Percentiles rank a stretch among this genome's conserved stretches.
These are phyloP conservation scores for Schwanniomyces etchellsii DNA, from an alignment of 1,139 yeast genomes.

Conservation along the genomic window DNA sequence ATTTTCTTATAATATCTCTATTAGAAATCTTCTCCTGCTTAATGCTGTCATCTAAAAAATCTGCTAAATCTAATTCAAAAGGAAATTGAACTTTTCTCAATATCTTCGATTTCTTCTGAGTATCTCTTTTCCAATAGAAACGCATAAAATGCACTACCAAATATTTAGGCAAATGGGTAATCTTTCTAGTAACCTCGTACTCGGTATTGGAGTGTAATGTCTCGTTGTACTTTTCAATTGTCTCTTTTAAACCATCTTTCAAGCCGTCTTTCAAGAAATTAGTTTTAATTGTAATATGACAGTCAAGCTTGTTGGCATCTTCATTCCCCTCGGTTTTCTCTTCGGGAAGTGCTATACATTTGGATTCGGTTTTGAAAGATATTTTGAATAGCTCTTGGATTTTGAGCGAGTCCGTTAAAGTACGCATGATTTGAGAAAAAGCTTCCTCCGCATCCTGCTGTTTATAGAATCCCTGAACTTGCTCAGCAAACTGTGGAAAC, in stretches of 20 bases:
- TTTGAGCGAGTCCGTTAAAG: conserved; percentile 45
- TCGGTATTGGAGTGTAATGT: conserved; percentile 62
- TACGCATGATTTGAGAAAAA: conserved; percentile 68
- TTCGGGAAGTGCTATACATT: conserved; percentile 53
- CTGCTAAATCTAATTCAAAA: conserved; percentile 82
- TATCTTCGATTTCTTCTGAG: conserved; percentile 86
- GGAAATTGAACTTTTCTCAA: conserved; percentile 93
- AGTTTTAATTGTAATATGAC: conserved; percentile 82
- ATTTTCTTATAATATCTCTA: conserved; percentile 72
- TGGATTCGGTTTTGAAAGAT: conserved; percentile 55
- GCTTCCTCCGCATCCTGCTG: conserved; percentile 99
- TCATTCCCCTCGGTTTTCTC: conserved; percentile 46
- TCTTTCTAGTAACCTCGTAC: conserved; percentile 62
- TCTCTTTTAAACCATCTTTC: conserved; percentile 66
- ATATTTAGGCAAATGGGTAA: conserved; percentile 80
- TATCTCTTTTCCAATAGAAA: conserved; percentile 93
- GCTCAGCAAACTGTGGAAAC: conserved; percentile 89
- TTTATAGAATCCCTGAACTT: conserved; percentile 64
- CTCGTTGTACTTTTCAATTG: conserved; percentile 73
- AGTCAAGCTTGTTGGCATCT: conserved; percentile 68
- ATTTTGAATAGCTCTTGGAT: conserved; percentile 60
- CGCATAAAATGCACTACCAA: conserved; percentile 89
- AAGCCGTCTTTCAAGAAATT: conserved; percentile 89
- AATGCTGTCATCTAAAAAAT: conserved; percentile 72
- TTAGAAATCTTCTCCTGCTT: conserved; percentile 60